phyloP scores from a whole-genome alignment of 495 filamentous ascomycete genomes.

The Aspergillus incahuasiensis region DNA sequence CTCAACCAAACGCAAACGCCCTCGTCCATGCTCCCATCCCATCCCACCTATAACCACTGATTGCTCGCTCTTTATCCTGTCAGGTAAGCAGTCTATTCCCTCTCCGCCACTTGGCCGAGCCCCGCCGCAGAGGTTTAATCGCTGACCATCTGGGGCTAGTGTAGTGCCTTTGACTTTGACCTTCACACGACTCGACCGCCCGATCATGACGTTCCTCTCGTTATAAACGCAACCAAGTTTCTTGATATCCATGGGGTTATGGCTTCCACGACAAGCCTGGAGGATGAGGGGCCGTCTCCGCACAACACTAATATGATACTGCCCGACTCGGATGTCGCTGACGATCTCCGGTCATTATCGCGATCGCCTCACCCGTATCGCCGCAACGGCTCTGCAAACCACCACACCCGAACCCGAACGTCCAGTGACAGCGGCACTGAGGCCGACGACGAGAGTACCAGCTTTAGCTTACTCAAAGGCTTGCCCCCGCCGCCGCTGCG shows the following conservation, averaged over 20 bases:
- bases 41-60: not conserved
- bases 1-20: not conserved
- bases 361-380: constrained; percentile 78
- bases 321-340: constrained; percentile 22
- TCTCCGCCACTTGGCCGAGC: constrained; percentile 6
- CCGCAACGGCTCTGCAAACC: constrained; percentile 36
- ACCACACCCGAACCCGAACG: constrained; percentile 48
- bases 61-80: not conserved
- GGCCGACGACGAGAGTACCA: constrained; percentile 76
- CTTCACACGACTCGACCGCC: constrained; percentile 1
- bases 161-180: not conserved
- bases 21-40: not conserved
- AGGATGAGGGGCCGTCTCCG: constrained; percentile 29
- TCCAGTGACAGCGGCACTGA: constrained; percentile 87
- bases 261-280: constrained; percentile 34
- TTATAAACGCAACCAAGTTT: constrained; percentile 16
- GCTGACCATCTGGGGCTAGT: constrained; percentile 1
- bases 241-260: constrained; percentile 34
- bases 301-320: constrained; percentile 18
- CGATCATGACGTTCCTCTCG: constrained; percentile 30
- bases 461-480: constrained; percentile 66
- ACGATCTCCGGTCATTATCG: constrained; percentile 49
- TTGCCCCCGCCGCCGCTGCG: constrained; percentile 69
- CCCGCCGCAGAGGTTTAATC: not conserved
- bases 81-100: constrained; percentile 3